A percentile compares a stretch with the other conserved stretches of the same genome.
Conservation (phyloP, 139 green algal species). For the Haematococcus lacustris region DNA sequence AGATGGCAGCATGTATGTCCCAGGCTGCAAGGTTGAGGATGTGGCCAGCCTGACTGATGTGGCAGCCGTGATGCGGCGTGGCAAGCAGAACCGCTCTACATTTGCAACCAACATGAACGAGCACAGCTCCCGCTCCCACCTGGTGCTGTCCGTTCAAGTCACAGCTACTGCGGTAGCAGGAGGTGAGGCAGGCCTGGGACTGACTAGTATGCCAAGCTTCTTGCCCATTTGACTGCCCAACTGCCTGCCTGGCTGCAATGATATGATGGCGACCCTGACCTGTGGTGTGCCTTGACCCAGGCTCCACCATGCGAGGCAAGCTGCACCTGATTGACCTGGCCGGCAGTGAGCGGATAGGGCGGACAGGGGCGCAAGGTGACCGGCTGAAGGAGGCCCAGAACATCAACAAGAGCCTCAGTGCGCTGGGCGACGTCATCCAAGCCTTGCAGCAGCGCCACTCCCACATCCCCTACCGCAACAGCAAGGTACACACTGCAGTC, state of each 20-base stretch:
- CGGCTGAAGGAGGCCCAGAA: constrained; percentile 72
- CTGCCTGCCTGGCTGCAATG: neutral
- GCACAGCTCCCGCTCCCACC: constrained; percentile 57
- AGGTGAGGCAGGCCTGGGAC: neutral
- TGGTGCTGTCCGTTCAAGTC: constrained; percentile 61
- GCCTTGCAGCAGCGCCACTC: constrained; percentile 54
- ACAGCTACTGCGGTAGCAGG: constrained; percentile 1
- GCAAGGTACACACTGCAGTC: constrained; percentile 27
- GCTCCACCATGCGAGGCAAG: constrained; percentile 35
- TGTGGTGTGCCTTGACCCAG: constrained; percentile 6
- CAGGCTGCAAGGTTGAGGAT: constrained; percentile 37
- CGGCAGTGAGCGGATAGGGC: constrained; percentile 52
- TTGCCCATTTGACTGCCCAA: neutral
- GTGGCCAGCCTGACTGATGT: constrained; percentile 18
- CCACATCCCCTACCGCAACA: constrained; percentile 62
- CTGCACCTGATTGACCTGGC: constrained; percentile 66
- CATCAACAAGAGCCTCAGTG: constrained; percentile 69
- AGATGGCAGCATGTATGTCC: constrained; percentile 43
- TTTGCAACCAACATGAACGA: constrained; percentile 77
- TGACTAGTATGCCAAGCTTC: neutral
- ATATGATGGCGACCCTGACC: neutral
- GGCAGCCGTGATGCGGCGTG: constrained; percentile 30
- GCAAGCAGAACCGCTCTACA: constrained; percentile 47
- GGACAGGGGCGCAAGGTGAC: constrained; percentile 45
- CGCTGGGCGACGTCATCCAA: constrained; percentile 64